Evolutionary conservation across 345 rosid species (phyloP), one percentile per base, ranked within the genome.

Genomic region (Salix brachista): DNA sequence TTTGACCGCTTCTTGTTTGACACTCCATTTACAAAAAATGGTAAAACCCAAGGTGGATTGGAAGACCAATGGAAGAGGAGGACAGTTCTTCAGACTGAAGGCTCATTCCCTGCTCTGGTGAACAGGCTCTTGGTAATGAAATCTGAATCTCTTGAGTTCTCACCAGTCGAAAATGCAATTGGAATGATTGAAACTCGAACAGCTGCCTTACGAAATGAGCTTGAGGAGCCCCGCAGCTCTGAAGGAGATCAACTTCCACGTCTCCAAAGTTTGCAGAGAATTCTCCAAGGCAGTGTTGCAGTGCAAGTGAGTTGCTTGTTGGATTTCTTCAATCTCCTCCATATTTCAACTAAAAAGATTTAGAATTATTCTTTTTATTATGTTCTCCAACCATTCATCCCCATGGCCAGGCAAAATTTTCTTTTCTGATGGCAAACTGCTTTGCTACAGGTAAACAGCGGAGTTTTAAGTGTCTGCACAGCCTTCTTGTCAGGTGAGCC

Each of bases 1-100:
- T 96, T 96, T 82, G 99, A 96, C 76, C 92, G 98, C 9, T 96
- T 96, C 86, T 83, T 96, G 88, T 96, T 96, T 77, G 98, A 96
- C 81, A 96, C 99, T n/a, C 99, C 99, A 8, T 93, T 96, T 82
- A 96, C 98, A 3, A 96, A 96, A 82, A 93, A 96, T 78, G 99
- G 99, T n/a, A 96, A 92, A 90, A 93, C 92, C 44, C 99, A 93
- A 79, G 99, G 99, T 58, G 97, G 99, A 39, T 74, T 96, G 77
- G 99, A 96, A 89, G 99, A 96, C 75, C 99, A 96, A 56, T 96
- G 99, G 99, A 96, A 96, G 88, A 89, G 99, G 88, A 86, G 99
- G 70, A 90, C 97, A 8, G 98, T 96, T 77, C 90, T 96, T 76
- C 92, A 93, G 85, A 96, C 97, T 1, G 95, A 92, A 71, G 99